Evolutionary conservation across 2,329 filamentous ascomycete species (phyloP).

Genomic region (Xylariomycetidae sp.): DNA sequence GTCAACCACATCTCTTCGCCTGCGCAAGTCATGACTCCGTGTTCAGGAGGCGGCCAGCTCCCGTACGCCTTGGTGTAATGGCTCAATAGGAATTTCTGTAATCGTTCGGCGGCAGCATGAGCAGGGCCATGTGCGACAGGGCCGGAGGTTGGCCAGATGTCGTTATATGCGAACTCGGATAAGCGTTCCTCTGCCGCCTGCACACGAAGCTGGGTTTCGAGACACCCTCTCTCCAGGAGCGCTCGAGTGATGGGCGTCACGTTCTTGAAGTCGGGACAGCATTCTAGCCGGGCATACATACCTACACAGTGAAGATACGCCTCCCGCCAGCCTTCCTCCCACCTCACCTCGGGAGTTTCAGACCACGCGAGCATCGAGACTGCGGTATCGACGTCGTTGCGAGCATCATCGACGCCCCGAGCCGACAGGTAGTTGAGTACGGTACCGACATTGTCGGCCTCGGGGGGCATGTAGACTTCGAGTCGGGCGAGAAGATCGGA

Average conservation of each 20-base stretch:
- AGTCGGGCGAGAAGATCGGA: constrained; percentile 58
- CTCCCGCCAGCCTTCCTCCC: constrained; percentile 65
- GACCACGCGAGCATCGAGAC: constrained; percentile 62
- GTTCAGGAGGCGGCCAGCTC: constrained; percentile 54
- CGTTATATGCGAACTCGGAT: constrained; percentile 53
- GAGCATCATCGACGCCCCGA: constrained; percentile 59
- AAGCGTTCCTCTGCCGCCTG: constrained; percentile 59
- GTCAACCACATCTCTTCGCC: constrained; percentile 56
- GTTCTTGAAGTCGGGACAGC: constrained; percentile 50
- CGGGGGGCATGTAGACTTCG: constrained; percentile 51
- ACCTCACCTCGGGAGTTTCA: constrained; percentile 56
- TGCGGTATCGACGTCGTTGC: constrained; percentile 55
- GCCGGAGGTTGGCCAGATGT: constrained; percentile 51
- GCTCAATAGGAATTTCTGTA: constrained; percentile 55
- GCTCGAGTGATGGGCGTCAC: constrained; percentile 59
- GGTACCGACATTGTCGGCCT: constrained; percentile 52
- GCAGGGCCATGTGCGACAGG: constrained; percentile 33
- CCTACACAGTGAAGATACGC: constrained; percentile 64
- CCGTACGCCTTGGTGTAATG: constrained; percentile 56
- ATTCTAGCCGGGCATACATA: constrained; percentile 52
- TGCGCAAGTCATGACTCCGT: constrained; percentile 22
- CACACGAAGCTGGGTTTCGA: constrained; percentile 58
- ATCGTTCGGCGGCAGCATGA: constrained; percentile 51
- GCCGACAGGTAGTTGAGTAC: constrained; percentile 58
- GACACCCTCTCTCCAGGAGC: constrained; percentile 56